A percentile compares a stretch with the other conserved stretches of the same genome.
phyloP scores from a whole-genome alignment of 306 rosid species.

The Purshia tridentata region DNA sequence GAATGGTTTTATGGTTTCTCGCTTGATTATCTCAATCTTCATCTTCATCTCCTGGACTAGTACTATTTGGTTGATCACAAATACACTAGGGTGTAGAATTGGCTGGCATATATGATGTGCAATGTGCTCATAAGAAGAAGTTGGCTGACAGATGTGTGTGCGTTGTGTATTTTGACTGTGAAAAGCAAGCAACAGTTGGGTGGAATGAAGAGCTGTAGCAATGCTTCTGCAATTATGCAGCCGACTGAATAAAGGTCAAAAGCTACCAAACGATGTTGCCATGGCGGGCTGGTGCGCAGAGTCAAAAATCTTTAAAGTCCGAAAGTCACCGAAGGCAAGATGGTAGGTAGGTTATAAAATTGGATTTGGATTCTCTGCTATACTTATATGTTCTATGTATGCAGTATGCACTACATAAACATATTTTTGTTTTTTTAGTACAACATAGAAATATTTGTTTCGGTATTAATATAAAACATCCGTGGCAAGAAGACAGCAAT shows the following conservation, averaged over 20 bases:
- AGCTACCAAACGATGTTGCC: not conserved
- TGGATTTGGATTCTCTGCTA: too few relatives aligned
- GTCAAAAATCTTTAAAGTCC: not conserved
- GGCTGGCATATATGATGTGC: not conserved
- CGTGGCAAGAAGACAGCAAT: too few relatives aligned
- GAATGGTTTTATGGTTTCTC: slow-evolving; percentile 16
- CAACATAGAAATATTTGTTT: too few relatives aligned
- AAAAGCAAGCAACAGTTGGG: not conserved
- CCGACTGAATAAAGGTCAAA: not conserved
- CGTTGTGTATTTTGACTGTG: not conserved
- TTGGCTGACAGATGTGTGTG: not conserved
- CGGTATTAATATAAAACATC: too few relatives aligned
- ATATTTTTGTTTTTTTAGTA: too few relatives aligned
- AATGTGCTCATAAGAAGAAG: not conserved
- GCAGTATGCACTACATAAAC: too few relatives aligned
- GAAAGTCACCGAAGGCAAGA: not conserved
- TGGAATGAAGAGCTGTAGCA: not conserved
- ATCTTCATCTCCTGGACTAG: not conserved
- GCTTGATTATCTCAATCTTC: slow-evolving; percentile 18
- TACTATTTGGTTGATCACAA: not conserved
- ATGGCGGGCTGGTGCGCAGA: not conserved
- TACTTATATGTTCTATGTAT: too few relatives aligned
- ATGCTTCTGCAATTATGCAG: too few relatives aligned
- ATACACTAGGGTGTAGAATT: not conserved
- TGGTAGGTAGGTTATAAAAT: not conserved